Percentiles rank a stretch among this genome's conserved stretches.
These are phyloP conservation scores for Aspergillus baeticus DNA, from an alignment of 495 filamentous ascomycete genomes.

Conservation along the genomic window DNA sequence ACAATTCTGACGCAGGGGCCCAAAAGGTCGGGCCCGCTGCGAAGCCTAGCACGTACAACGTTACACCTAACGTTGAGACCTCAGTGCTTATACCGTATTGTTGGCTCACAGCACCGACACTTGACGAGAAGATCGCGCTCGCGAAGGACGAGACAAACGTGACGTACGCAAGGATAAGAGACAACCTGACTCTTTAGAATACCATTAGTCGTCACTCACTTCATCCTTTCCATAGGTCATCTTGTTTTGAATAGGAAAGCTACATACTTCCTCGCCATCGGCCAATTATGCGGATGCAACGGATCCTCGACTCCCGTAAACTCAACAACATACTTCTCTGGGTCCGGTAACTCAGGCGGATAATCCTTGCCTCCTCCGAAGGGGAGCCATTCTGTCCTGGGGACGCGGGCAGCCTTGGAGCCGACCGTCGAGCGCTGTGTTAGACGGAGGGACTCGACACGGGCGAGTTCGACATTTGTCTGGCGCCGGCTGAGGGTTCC, in stretches of 20 bases:
- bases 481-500: conserved; percentile 22
- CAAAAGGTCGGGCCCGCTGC: conserved; percentile 53
- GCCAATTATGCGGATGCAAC: conserved; percentile 54
- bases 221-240: no score
- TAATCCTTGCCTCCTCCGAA: conserved; percentile 45
- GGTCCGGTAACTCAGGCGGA: conserved; percentile 43
- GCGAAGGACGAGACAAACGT: conserved; percentile 54
- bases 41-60: conserved; percentile 55
- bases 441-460: conserved; percentile 34
- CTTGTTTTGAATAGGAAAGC: no score
- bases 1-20: conserved; percentile 74
- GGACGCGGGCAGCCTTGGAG: conserved; percentile 21
- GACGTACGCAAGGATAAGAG: conserved; percentile 41
- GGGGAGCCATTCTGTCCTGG: conserved; percentile 30
- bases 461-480: conserved; percentile 31
- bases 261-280: conserved; percentile 22
- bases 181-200: conserved; percentile 18
- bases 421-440: conserved; percentile 37
- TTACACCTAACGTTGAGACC: conserved; percentile 53
- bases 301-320: conserved; percentile 53
- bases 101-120: conserved; percentile 33
- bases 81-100: conserved; percentile 49
- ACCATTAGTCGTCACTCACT: not conserved
- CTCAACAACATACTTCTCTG: conserved; percentile 52
- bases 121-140: conserved; percentile 54